Base-by-base conservation (phyloP, 2,329 filamentous ascomycete species). In the Dendrostoma leiphaemia region DNA sequence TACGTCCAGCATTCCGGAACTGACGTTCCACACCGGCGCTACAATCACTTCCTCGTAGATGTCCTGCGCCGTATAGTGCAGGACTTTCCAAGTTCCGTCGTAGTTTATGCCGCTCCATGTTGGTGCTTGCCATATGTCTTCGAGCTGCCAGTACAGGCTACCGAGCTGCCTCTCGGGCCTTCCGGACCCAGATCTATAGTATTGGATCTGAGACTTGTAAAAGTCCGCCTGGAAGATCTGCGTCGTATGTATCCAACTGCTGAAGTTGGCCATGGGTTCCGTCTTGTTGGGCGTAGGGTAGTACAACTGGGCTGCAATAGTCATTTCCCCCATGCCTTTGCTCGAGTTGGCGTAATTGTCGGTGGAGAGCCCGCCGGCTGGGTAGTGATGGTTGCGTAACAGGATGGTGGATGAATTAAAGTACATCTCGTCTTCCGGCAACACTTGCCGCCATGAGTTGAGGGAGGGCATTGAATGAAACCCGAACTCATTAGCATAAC, bases 21-120 rank as follows among this genome's bases (percentile, higher is more conserved):
- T 73, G 19, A 71, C 65, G 58, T 85, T 77, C 69, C 73, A 82
- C 58, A 80, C 79, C 0, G 81, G 77, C 1, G 81, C 76, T n/a
- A 85, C 73, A 54, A 86, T 82, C n/a, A 85, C 69, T 1, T 74
- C 74, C 48, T 80, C 66, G 60, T 83, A 86, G 23, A 82, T 76
- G 53, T 85, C 80, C 54, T 78, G 79, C 3, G 78, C 76, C 1
- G 75, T 70, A 53, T 85, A 82, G 55, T 85, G 82, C 17, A 86
- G 65, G 0, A 84, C 74, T 63, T 86, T 86, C 82, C 82, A 85
- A 1, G 83, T 70, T 1, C 82, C 82, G 47, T 80, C 78, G 56
- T 84, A 84, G 63, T 86, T 83, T 31, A 86, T 79, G 0, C 81
- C 78, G 0, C 83, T 80, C 83, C 83, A 86, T 0, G 81, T 84